Percentiles rank a stretch among this genome's conserved stretches.
These are phyloP conservation scores for Oryza punctata DNA, from an alignment of 176 grass and related monocot genomes.

Conservation along the genomic window DNA sequence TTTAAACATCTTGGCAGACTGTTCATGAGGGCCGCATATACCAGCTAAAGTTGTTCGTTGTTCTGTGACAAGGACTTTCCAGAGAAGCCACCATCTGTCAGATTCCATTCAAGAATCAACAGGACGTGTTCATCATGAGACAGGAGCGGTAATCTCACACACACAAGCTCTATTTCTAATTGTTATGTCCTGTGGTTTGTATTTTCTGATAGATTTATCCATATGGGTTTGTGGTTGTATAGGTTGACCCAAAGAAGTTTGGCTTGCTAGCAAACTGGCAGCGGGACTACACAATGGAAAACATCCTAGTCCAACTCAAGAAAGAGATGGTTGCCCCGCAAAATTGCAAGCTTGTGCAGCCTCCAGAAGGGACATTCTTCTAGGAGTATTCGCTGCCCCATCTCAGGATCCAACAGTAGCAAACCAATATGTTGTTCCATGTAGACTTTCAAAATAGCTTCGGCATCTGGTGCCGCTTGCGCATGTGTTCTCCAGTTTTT, in stretches of 20 bases:
- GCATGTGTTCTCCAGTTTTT: constrained; percentile 4
- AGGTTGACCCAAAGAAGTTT: constrained; percentile 87
- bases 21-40: constrained; percentile 89
- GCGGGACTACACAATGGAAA: constrained; percentile 72
- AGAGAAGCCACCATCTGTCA: constrained; percentile 74
- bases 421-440: constrained; percentile 17
- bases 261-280: constrained; percentile 69
- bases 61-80: constrained; percentile 90
- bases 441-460: background rate
- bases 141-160: constrained; percentile 48
- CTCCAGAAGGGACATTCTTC: constrained; percentile 79
- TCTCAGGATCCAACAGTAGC: constrained; percentile 22
- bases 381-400: constrained; percentile 2
- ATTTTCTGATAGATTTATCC: constrained; percentile 14
- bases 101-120: constrained; percentile 79
- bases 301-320: constrained; percentile 74
- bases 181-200: background rate
- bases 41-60: constrained; percentile 73
- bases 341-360: constrained; percentile 78
- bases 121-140: constrained; percentile 78
- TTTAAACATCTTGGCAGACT: constrained; percentile 38
- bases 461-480: background rate
- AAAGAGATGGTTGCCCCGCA: constrained; percentile 68
- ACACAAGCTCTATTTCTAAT: background rate
- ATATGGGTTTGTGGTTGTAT: constrained; percentile 1